phyloP scores from a whole-genome alignment of 768 basidiomycete genomes.

The Hericium rajendrae region DNA sequence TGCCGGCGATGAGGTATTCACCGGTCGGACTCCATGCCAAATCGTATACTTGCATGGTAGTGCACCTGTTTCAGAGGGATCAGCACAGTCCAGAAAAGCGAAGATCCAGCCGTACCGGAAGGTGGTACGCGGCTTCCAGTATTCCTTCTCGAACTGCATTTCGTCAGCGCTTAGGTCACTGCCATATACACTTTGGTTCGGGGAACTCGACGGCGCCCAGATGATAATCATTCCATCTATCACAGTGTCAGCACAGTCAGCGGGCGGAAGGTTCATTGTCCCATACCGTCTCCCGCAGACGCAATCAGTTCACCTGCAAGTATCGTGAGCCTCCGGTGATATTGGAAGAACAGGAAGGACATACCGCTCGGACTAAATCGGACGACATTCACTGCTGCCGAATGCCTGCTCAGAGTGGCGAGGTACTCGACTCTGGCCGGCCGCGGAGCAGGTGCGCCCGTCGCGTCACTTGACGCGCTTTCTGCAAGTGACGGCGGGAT shows the following conservation, averaged over 20 bases:
- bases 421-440: constrained; percentile 93
- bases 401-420: constrained; percentile 86
- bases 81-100: background rate
- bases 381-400: constrained; percentile 92
- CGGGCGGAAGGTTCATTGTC: background rate
- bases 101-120: constrained; percentile 47
- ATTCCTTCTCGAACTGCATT: constrained; percentile 83
- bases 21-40: constrained; percentile 96
- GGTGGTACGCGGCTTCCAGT: constrained; percentile 84
- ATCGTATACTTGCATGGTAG: constrained; percentile 95
- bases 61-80: constrained; percentile 44
- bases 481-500: constrained; percentile 49
- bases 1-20: constrained; percentile 90
- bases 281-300: constrained; percentile 92
- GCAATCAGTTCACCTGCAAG: constrained; percentile 77
- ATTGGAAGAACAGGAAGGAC: constrained; percentile 13
- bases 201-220: constrained; percentile 78
- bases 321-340: constrained; percentile 2
- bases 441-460: constrained; percentile 30
- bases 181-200: constrained; percentile 69
- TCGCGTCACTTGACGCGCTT: constrained; percentile 25
- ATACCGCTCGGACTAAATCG: constrained; percentile 90
- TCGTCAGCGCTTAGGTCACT: constrained; percentile 74
- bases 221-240: constrained; percentile 95
- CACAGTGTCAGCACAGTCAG: constrained; percentile 7